Percentiles rank a stretch among this genome's conserved stretches.
Evolutionary conservation across 2,329 filamentous ascomycete species (phyloP).

Genomic region (Penicillium nordicum): DNA sequence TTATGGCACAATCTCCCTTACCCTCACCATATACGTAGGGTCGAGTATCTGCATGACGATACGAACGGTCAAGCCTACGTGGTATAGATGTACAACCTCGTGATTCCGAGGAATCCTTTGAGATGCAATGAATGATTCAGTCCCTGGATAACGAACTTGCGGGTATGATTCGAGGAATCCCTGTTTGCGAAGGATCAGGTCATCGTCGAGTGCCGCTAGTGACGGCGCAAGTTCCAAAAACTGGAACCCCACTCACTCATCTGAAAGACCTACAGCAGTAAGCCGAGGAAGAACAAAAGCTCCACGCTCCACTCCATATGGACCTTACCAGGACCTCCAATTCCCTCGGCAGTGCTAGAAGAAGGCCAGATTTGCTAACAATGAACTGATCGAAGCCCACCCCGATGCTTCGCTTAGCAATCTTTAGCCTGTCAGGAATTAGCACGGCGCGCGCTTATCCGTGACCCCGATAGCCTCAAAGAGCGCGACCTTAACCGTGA

Average conservation of each 20-base stretch:
- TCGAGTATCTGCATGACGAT: background rate
- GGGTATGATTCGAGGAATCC: no score
- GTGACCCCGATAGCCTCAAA: no score
- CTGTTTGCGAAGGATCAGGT: background rate
- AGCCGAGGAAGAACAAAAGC: no score
- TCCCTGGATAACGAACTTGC: no score
- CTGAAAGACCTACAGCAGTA: background rate
- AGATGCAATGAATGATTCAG: no score
- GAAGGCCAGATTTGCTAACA: background rate
- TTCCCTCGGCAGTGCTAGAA: rapidly evolving
- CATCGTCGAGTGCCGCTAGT: background rate
- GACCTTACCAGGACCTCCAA: background rate
- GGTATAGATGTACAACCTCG: background rate
- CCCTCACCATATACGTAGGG: background rate
- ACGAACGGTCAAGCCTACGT: background rate
- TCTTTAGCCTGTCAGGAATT: no score
- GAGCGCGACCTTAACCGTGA: no score
- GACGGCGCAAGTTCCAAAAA: background rate
- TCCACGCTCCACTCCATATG: no score
- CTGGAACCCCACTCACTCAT: background rate
- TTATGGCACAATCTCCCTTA: no score
- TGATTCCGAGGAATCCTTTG: background rate
- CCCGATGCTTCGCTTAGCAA: no score
- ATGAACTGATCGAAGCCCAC: no score
- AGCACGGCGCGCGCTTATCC: no score